These are phyloP conservation scores for Metschnikowia santaceciliae DNA, from an alignment of 805 yeast genomes.

Conservation along the genomic window DNA sequence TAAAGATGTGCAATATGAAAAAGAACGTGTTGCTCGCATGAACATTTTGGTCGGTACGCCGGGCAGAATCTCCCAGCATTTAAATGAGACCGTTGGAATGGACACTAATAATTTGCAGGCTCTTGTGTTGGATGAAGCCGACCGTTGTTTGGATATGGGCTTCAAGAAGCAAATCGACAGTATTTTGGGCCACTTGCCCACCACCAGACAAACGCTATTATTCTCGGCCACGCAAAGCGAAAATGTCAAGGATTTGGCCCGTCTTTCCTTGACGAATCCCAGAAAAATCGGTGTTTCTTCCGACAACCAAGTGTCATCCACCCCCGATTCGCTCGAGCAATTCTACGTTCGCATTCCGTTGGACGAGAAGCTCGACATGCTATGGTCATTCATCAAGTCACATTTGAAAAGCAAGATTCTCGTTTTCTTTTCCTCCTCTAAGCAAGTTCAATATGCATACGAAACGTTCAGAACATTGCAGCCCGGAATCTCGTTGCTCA, in stretches of 20 bases:
- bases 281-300: slow-evolving; percentile 38
- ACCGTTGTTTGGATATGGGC: slow-evolving; percentile 90
- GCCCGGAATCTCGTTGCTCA: slow-evolving; percentile 87
- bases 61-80: slow-evolving; percentile 83
- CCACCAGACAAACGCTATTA: slow-evolving; percentile 74
- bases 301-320: slow-evolving; percentile 52
- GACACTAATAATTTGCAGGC: slow-evolving; percentile 72
- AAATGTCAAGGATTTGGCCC: slow-evolving; percentile 74
- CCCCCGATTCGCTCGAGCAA: slow-evolving; percentile 85
- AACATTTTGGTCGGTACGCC: slow-evolving; percentile 90
- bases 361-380: slow-evolving; percentile 76
- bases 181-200: slow-evolving; percentile 72
- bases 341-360: slow-evolving; percentile 68
- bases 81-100: slow-evolving; percentile 83
- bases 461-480: slow-evolving; percentile 83
- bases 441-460: slow-evolving; percentile 86
- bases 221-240: slow-evolving; percentile 91
- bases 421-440: slow-evolving; percentile 82
- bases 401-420: slow-evolving; percentile 77
- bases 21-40: slow-evolving; percentile 71
- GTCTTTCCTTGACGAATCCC: slow-evolving; percentile 68
- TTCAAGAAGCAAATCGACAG: slow-evolving; percentile 80
- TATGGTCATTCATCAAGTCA: slow-evolving; percentile 82
- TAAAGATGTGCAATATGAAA: slow-evolving; percentile 77
- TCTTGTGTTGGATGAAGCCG: slow-evolving; percentile 87